Evolutionary conservation across 768 basidiomycete genomes (phyloP).

Genomic region (Phylloporus arenicola): DNA sequence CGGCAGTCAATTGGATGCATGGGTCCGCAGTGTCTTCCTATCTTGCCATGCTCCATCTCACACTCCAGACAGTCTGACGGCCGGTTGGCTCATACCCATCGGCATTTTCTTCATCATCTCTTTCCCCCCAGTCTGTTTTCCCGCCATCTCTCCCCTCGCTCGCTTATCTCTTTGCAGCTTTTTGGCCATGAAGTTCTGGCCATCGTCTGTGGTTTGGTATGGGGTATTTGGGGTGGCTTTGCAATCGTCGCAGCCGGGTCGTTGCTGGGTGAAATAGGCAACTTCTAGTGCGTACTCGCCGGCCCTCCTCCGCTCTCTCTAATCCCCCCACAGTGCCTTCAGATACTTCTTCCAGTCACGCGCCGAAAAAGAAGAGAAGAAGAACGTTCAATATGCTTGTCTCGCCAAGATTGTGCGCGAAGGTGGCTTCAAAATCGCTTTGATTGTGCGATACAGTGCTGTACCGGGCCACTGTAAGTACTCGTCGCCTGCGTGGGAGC

Average conservation of each 20-base stretch:
- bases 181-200: constrained; percentile 93
- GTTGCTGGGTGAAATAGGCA: constrained; percentile 80
- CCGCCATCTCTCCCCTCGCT: not conserved
- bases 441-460: constrained; percentile 72
- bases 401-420: constrained; percentile 69
- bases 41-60: not conserved
- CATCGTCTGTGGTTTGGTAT: constrained; percentile 83
- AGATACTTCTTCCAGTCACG: constrained; percentile 71
- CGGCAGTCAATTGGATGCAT: constrained; percentile 44
- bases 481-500: not conserved
- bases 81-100: constrained; percentile 77
- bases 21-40: constrained; percentile 20
- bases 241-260: constrained; percentile 82
- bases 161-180: constrained; percentile 39
- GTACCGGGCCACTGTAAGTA: constrained; percentile 81
- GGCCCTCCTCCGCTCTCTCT: constrained; percentile 2
- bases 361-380: constrained; percentile 67
- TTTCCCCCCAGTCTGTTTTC: constrained; percentile 64
- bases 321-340: constrained; percentile 55
- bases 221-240: constrained; percentile 85
- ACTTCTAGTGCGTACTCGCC: constrained; percentile 64
- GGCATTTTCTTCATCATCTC: constrained; percentile 78
- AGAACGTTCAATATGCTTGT: constrained; percentile 54
- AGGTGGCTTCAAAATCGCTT: constrained; percentile 81
- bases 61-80: constrained; percentile 36